A percentile compares a stretch with the other conserved stretches of the same genome.
These are phyloP conservation scores for Lactarius indigo DNA, from an alignment of 768 basidiomycete genomes.

Conservation along the genomic window DNA sequence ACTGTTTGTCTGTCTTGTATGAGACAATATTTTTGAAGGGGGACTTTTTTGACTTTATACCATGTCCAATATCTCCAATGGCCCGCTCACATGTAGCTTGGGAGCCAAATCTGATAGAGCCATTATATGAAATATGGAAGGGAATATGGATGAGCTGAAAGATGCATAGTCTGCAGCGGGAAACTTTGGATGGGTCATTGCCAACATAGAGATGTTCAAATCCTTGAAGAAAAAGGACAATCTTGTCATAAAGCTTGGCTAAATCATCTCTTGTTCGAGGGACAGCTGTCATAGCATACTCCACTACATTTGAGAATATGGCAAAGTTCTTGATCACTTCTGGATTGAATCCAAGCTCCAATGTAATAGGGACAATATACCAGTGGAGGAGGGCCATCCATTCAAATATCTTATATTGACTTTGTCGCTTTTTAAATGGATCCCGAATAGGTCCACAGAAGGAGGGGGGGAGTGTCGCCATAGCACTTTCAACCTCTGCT, in stretches of 20 bases:
- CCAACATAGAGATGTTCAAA: slow-evolving; percentile 6
- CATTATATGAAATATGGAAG: too few species aligned
- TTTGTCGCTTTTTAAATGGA: background rate
- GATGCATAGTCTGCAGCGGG: background rate
- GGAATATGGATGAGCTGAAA: too few species aligned
- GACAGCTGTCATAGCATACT: background rate
- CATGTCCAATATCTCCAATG: too few species aligned
- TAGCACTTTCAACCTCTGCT: too few species aligned
- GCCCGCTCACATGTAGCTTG: too few species aligned
- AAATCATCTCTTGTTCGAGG: background rate
- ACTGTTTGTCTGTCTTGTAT: too few species aligned
- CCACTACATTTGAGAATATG: too few species aligned
- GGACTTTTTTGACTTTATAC: too few species aligned
- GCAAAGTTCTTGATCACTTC: slow-evolving; percentile 21
- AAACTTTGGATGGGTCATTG: background rate
- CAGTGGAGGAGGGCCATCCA: slow-evolving; percentile 1
- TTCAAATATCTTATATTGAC: background rate
- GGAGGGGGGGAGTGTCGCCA: background rate
- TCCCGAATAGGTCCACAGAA: background rate
- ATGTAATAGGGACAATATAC: background rate
- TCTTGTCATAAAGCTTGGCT: background rate
- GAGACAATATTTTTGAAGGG: too few species aligned
- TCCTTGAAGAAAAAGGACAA: background rate
- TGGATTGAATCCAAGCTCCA: slow-evolving; percentile 10
- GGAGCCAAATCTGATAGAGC: too few species aligned